Evolutionary conservation across 2,329 filamentous ascomycete genomes (phyloP), one percentile per base, ranked within the genome.

Genomic region (Cercospora zeina): DNA sequence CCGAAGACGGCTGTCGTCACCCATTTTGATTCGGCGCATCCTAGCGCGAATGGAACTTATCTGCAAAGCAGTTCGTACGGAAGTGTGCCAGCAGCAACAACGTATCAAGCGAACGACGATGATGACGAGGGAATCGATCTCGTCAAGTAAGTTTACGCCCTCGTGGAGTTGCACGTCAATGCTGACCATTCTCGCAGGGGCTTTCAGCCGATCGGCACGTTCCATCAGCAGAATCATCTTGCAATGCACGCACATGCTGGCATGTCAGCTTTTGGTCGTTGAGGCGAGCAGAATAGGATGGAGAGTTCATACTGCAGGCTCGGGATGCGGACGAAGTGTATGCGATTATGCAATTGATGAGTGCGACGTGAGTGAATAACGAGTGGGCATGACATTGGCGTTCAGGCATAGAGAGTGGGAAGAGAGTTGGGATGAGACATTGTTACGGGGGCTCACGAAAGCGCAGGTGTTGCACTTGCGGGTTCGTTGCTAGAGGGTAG

Each of bases 131-230:
- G 78, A 14, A 81, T 80, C 61, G 80, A 82, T 73, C 72, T 82
- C 50, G 77, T 77, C 50, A 82, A 80, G 79, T 81, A 73, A 74
- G 78, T 74, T 42, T 33, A 19, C 30, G 42, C 5, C 37, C 49
- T 13, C 36, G 19, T 21, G 21, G n/a, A 33, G 13, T 4, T 8
- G 21, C 21, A 42, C 34, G 42, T n/a, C 45, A 55, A 64, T 65
- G 54, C 65, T 68, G 50, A 67, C 58, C 39, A 30, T 42, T 34
- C 47, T 14, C 13, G 24, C 63, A 81, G 79, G 73, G 79, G 79
- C 24, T 81, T 81, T 70, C 78, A 81, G 65, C 78, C 78, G 34
- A 81, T 81, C 54, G 79, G 79, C 30, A 75, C 76, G 1, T 81
- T 79, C 66, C 79, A 81, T 62, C 73, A 75, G 64, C 68, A 67